These are phyloP conservation scores for Beta macrorhiza DNA, from an alignment of 179 eudicot genomes.

Conservation along the genomic window DNA sequence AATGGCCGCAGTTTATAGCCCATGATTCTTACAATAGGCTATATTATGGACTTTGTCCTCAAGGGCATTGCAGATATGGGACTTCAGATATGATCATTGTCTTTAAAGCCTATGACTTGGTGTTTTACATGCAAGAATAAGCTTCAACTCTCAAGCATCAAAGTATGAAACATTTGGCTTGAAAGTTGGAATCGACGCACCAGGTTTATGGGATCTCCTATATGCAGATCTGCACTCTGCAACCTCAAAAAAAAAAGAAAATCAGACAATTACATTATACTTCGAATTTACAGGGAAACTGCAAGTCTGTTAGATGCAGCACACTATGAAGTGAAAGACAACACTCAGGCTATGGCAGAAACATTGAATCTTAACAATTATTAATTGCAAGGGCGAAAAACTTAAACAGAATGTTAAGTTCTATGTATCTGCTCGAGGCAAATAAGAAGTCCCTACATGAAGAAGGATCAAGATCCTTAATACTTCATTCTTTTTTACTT, in stretches of 20 bases:
- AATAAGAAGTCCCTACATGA: neutral
- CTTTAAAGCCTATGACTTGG: slow-evolving; percentile 22
- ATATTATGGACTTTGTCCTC: slow-evolving; percentile 8
- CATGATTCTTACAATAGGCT: neutral
- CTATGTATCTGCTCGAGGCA: neutral
- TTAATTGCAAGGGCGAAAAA: too few species aligned
- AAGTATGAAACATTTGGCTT: slow-evolving; percentile 17
- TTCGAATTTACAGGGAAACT: neutral
- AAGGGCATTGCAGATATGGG: neutral
- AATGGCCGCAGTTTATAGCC: slow-evolving; percentile 4
- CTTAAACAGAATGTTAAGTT: neutral
- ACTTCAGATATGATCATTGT: slow-evolving; percentile 7
- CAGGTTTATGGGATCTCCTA: slow-evolving; percentile 9
- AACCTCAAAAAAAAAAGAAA: neutral
- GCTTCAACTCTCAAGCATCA: slow-evolving; percentile 14
- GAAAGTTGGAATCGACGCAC: slow-evolving; percentile 7
- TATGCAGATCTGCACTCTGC: slow-evolving; percentile 16
- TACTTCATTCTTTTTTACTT: too few species aligned
- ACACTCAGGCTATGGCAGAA: too few species aligned
- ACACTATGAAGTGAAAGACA: neutral
- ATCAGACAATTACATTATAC: neutral
- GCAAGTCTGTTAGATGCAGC: neutral
- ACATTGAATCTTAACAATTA: too few species aligned
- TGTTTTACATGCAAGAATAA: slow-evolving; percentile 16
- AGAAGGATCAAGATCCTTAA: too few species aligned